Base-by-base conservation (phyloP, 2,329 filamentous ascomycete genomes). In the Trichoderma sp. region DNA sequence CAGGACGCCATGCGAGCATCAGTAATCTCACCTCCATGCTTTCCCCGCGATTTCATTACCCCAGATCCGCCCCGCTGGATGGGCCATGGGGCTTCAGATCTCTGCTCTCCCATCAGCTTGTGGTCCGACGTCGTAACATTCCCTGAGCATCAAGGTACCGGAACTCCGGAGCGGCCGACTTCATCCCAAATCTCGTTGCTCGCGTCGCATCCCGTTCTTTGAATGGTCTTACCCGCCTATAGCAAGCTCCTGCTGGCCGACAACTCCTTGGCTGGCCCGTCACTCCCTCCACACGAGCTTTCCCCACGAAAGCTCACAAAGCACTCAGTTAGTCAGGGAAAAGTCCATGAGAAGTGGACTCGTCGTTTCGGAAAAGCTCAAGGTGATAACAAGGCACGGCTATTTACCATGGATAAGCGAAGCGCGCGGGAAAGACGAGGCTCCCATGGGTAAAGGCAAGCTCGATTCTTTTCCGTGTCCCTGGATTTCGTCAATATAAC, bases 301-400 rank as follows among this genome's bases (percentile, higher is more conserved):
- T 47, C 47, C 56, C 56, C 56, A 59, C 56, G 44, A 47, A 59
- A 59, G 56, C 28, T 39, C 12, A 17, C n/a, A 39, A 39, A 39
- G 47, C 19, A n/a, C 30, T 19, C 24, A 43, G 7, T 45, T 59
- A 21, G 56, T 15, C 28, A 24, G 47, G 26, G 56, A 5, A 9
- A 48, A 50, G 10, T 9, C 21, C 7, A 21, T 39, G 34, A 60
- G 24, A 50, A 60, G 57, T 51, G 57, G 57, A 51, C 34, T 28
- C 14, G 6, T 26, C 19, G 51, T 59, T 59, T 24, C 56, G 56
- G 56, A 59, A 59, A 59, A 59, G 56, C 28, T 59, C 7, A 47
- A 19, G 24, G 15, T 17, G 7, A 41, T 41, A 39, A 28, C 5
- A 5, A 17, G 39, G 6, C 14, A 28, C 45, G 57, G 57, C 19